A percentile compares a stretch with the other conserved stretches of the same genome.
These are phyloP conservation scores for Acanthochlamys bracteata DNA, from an alignment of 106 monocot species.

Conservation along the genomic window DNA sequence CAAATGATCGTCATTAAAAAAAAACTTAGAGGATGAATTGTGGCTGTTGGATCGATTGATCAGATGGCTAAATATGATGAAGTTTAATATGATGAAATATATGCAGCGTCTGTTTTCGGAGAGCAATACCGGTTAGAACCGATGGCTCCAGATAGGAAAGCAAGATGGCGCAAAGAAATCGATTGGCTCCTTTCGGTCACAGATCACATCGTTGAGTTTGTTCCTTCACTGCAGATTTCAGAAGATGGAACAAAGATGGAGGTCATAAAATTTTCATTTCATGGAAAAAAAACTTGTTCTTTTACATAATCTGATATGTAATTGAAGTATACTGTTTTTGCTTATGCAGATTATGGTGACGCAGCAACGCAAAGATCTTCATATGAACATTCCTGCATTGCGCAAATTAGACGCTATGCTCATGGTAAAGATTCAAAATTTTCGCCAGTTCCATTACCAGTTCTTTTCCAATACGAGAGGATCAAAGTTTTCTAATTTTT, in stretches of 20 bases:
- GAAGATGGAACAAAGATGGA: constrained; percentile 72
- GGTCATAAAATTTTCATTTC: constrained; percentile 18
- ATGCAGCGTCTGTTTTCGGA: constrained; percentile 71
- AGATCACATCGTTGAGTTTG: constrained; percentile 76
- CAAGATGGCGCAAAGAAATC: constrained; percentile 68
- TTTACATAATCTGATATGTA: too few relatives aligned
- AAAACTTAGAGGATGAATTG: too few relatives aligned
- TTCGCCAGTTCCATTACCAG: too few relatives aligned
- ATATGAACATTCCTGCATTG: constrained; percentile 70
- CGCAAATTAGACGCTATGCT: constrained; percentile 81
- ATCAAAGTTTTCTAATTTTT: not conserved
- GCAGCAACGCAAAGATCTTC: constrained; percentile 64
- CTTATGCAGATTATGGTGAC: constrained; percentile 61
- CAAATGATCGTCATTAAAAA: too few relatives aligned
- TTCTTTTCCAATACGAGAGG: too few relatives aligned
- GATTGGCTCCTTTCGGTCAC: constrained; percentile 86
- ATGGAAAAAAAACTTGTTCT: too few relatives aligned
- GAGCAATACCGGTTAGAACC: constrained; percentile 72
- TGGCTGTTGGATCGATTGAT: too few relatives aligned
- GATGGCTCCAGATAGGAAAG: constrained; percentile 61
- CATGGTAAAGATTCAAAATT: constrained; percentile 55
- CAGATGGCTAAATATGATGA: too few relatives aligned
- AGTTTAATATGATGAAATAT: not conserved
- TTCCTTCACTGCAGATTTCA: constrained; percentile 53
- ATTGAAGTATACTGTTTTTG: too few relatives aligned